Conservation (phyloP, 2,329 filamentous ascomycete species). For the Tolypocladium nubicola region DNA sequence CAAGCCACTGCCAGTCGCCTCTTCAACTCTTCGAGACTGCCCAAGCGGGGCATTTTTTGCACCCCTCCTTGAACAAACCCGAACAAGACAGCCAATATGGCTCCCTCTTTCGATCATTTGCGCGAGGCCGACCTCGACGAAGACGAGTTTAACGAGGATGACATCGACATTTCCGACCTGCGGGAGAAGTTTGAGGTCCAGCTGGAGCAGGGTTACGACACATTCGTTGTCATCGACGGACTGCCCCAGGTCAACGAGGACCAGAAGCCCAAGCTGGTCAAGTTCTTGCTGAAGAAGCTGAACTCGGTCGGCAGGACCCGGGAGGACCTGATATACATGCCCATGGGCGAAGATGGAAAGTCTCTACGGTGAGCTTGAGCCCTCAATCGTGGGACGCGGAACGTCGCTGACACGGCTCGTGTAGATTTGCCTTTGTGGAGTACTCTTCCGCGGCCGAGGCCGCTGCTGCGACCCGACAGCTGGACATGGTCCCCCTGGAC, state of each 20-base stretch:
- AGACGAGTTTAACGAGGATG: slow-evolving; percentile 81
- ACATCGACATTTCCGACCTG: slow-evolving; percentile 92
- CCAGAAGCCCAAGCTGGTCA: slow-evolving; percentile 86
- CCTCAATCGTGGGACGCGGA: not conserved
- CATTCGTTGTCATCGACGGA: slow-evolving; percentile 93
- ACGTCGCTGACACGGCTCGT: slow-evolving; percentile 4
- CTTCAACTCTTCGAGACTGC: slow-evolving; percentile 5
- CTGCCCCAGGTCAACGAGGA: slow-evolving; percentile 83
- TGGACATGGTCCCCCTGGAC: slow-evolving; percentile 81
- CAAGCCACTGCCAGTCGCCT: slow-evolving; percentile 7
- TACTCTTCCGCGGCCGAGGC: slow-evolving; percentile 88
- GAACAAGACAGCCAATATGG: slow-evolving; percentile 55
- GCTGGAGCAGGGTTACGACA: slow-evolving; percentile 89
- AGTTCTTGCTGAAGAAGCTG: slow-evolving; percentile 91
- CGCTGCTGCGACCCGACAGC: slow-evolving; percentile 74
- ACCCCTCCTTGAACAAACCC: slow-evolving; percentile 19
- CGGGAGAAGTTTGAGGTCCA: slow-evolving; percentile 92
- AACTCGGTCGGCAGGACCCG: slow-evolving; percentile 73
- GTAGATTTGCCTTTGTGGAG: slow-evolving; percentile 92
- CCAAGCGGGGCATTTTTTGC: slow-evolving; percentile 25
- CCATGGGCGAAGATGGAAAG: slow-evolving; percentile 75
- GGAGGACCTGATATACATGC: slow-evolving; percentile 90
- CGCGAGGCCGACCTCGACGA: slow-evolving; percentile 81
- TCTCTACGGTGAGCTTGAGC: slow-evolving; percentile 61
- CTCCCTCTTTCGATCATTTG: slow-evolving; percentile 79